Conservation (phyloP, 192 early-diverging fungal genomes). For the Coemansia aciculifera region DNA sequence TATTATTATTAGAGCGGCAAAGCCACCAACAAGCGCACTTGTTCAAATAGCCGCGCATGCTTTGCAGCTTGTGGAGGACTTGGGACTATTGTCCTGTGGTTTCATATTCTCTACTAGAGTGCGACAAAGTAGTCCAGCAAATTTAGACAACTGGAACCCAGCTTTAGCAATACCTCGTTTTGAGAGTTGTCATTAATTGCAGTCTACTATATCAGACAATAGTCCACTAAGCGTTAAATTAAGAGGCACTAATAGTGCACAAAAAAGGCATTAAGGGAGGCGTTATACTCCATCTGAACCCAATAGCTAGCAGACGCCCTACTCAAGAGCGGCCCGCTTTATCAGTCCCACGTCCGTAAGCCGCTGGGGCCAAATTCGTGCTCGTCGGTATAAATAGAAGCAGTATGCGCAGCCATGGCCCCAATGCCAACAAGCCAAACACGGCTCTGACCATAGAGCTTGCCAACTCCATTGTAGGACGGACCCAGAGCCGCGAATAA, state of each 20-base stretch:
- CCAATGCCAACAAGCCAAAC: slow-evolving; percentile 17
- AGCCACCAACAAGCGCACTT: slow-evolving; percentile 2
- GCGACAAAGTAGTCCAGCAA: background rate
- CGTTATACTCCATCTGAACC: background rate
- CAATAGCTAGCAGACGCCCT: background rate
- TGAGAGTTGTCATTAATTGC: background rate
- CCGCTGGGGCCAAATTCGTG: background rate
- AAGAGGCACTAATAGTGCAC: background rate
- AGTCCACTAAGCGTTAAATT: slow-evolving; percentile 8
- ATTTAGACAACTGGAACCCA: background rate
- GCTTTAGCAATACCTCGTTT: background rate
- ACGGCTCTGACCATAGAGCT: slow-evolving; percentile 9
- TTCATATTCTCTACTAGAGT: background rate
- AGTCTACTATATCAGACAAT: background rate
- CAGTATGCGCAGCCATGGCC: slow-evolving; percentile 11
- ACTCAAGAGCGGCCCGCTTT: slow-evolving; percentile 1
- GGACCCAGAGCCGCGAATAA: slow-evolving; percentile 27
- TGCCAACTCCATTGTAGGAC: slow-evolving; percentile 22
- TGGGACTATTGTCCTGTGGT: background rate
- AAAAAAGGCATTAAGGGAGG: background rate
- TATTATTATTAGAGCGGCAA: background rate
- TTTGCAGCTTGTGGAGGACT: background rate
- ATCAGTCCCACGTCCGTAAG: background rate
- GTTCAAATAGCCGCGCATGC: slow-evolving; percentile 8
- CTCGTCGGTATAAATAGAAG: slow-evolving; percentile 9